phyloP scores from a whole-genome alignment of 139 green algal genomes.

The Deuterostichococcus epilithicus region DNA sequence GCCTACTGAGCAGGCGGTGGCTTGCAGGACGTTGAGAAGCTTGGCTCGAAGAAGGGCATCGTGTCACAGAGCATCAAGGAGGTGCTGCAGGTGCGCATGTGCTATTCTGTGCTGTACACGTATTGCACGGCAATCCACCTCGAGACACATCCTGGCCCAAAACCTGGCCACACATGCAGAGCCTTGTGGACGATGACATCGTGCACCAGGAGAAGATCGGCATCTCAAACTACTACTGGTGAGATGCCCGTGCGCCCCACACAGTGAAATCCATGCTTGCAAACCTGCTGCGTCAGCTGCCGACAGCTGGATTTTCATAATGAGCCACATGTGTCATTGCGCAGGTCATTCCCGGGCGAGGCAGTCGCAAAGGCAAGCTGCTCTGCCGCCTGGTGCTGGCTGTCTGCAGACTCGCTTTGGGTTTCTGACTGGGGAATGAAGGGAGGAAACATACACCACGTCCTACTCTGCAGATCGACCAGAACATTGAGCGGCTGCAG shows the following conservation, averaged over 20 bases:
- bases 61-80: constrained; percentile 74
- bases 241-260: neutral
- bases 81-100: constrained; percentile 48
- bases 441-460: neutral
- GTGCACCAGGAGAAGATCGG: constrained; percentile 79
- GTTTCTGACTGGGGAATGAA: neutral
- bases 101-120: neutral
- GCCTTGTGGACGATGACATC: constrained; percentile 73
- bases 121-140: too few relatives aligned
- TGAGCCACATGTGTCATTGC: neutral
- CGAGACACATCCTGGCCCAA: too few relatives aligned
- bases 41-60: constrained; percentile 63
- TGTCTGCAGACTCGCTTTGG: neutral
- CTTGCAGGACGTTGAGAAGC: constrained; percentile 72
- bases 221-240: constrained; percentile 77
- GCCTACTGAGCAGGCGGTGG: neutral
- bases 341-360: constrained; percentile 60
- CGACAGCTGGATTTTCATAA: neutral
- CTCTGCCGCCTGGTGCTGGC: neutral
- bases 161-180: constrained; percentile 26
- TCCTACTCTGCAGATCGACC: constrained; percentile 13
- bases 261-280: neutral
- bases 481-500: constrained; percentile 13
- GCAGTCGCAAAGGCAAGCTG: constrained; percentile 50
- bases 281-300: neutral